Conservation (phyloP, 257 asterid species). For the Verbascum thapsus region DNA sequence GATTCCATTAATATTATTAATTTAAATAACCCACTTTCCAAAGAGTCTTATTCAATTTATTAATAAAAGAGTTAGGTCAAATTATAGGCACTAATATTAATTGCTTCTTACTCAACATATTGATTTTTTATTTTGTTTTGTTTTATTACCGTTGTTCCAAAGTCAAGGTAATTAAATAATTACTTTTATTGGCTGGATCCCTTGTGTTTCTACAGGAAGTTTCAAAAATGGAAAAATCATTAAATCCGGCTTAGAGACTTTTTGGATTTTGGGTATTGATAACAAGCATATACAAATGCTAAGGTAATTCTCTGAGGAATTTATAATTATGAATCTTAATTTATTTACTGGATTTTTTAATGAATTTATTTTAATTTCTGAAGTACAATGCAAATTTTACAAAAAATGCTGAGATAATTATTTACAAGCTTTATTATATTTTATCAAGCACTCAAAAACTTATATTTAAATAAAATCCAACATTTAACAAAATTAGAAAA, state of each 20-base stretch:
- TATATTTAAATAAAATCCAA: no score
- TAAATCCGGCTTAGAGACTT: no score
- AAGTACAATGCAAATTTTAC: no score
- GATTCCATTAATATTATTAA: not conserved
- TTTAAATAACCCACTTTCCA: not conserved
- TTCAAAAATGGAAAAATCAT: not conserved
- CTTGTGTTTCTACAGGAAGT: not conserved
- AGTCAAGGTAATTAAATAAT: not conserved
- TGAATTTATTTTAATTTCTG: no score
- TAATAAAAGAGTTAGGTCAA: conserved; percentile 14
- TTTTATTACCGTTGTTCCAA: not conserved
- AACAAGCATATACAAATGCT: not conserved
- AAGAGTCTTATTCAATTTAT: not conserved
- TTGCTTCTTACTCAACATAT: conserved; percentile 21
- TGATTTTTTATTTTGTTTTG: not conserved
- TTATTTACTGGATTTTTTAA: no score
- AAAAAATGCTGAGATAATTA: no score
- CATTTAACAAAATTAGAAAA: no score
- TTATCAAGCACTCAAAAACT: no score
- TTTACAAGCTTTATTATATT: no score
- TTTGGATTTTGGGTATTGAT: not conserved
- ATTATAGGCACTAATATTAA: conserved; percentile 15
- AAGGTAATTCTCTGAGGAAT: no score
- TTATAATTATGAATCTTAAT: no score
- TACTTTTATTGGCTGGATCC: not conserved